A percentile compares a stretch with the other conserved stretches of the same genome.
Conservation (phyloP, 768 basidiomycete species). For the Sutorius australiensis region DNA sequence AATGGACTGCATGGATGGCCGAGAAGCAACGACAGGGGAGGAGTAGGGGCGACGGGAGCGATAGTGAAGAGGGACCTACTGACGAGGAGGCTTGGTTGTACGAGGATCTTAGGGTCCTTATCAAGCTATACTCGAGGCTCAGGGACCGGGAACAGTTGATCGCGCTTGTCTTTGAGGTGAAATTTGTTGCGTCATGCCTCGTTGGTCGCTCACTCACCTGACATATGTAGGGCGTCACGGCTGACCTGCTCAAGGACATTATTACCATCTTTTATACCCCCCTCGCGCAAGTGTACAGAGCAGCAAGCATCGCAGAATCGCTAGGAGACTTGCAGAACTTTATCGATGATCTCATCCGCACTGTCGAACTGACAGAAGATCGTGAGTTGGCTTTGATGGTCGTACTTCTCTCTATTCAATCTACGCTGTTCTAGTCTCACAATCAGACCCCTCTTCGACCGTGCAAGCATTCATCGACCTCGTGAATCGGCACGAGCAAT, state of each 20-base stretch:
- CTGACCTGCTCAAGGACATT: slow-evolving; percentile 95
- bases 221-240: slow-evolving; percentile 73
- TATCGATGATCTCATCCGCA: slow-evolving; percentile 90
- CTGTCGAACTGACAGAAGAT: slow-evolving; percentile 89
- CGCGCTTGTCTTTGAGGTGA: slow-evolving; percentile 89
- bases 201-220: slow-evolving; percentile 1
- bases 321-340: slow-evolving; percentile 89
- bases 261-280: slow-evolving; percentile 99
- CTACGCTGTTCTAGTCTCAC: slow-evolving; percentile 51
- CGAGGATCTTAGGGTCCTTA: slow-evolving; percentile 82
- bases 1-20: slow-evolving; percentile 71
- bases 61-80: slow-evolving; percentile 88
- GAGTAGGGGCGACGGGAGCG: slow-evolving; percentile 43
- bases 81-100: slow-evolving; percentile 97
- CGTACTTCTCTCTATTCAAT: background rate
- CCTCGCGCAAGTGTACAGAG: slow-evolving; percentile 93
- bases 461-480: slow-evolving; percentile 94
- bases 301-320: slow-evolving; percentile 95
- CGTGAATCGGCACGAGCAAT: slow-evolving; percentile 88
- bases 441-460: slow-evolving; percentile 78
- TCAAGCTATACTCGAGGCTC: slow-evolving; percentile 72
- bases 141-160: slow-evolving; percentile 90
- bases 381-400: slow-evolving; percentile 45
- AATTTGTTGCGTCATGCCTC: slow-evolving; percentile 13
- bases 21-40: slow-evolving; percentile 49